Percentiles rank a stretch among this genome's conserved stretches.
Conservation (phyloP, 2,329 filamentous ascomycete genomes). For the Didymella lethalis region DNA sequence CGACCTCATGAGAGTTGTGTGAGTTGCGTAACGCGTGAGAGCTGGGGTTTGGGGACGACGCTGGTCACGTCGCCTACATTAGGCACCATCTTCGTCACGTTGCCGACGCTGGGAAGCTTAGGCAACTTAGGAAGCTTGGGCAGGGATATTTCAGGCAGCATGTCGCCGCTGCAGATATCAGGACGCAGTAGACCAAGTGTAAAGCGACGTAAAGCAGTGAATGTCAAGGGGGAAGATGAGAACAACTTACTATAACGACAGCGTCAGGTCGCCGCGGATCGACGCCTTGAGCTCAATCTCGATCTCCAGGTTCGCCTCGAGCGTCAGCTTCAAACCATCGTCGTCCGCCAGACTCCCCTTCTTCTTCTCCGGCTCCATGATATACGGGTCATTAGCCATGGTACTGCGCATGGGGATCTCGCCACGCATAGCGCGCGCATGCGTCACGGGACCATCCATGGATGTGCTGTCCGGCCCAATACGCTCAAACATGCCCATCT, state of each 20-base stretch:
- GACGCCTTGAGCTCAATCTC: conserved; percentile 87
- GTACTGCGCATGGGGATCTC: conserved; percentile 63
- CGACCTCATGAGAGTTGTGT: conserved; percentile 17
- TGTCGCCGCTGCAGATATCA: conserved; percentile 20
- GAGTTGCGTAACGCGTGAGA: conserved; percentile 8
- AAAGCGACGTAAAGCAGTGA: neutral
- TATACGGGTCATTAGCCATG: conserved; percentile 60
- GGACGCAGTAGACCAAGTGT: conserved; percentile 8
- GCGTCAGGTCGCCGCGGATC: conserved; percentile 82
- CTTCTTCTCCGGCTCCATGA: conserved; percentile 53
- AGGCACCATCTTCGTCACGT: conserved; percentile 7
- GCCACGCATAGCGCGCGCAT: conserved; percentile 61
- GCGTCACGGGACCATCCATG: conserved; percentile 65
- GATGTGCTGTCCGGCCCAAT: conserved; percentile 64
- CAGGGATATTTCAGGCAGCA: conserved; percentile 17
- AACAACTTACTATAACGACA: conserved; percentile 74
- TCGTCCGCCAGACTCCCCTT: conserved; percentile 56
- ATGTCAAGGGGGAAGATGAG: neutral
- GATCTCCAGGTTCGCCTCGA: conserved; percentile 82
- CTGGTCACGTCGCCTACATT: conserved; percentile 13
- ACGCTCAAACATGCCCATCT: conserved; percentile 62
- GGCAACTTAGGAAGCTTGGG: conserved; percentile 16
- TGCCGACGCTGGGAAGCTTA: conserved; percentile 3
- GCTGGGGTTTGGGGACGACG: conserved; percentile 13
- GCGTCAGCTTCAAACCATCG: conserved; percentile 73